Conservation (phyloP, 768 basidiomycete genomes). For the Mycena albidolilacea region DNA sequence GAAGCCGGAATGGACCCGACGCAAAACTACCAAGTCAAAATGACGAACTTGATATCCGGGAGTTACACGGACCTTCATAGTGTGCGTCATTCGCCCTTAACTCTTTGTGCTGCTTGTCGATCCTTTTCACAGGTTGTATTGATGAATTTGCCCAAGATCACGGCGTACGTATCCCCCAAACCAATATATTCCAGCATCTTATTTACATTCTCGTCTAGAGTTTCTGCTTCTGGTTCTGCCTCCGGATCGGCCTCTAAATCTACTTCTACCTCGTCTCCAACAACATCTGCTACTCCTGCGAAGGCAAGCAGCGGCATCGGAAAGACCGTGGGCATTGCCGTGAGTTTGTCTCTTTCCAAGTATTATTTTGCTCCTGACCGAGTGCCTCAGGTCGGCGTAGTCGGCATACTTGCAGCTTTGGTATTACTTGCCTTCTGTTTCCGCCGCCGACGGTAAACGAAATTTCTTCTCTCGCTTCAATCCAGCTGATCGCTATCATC, state of each 20-base stretch:
- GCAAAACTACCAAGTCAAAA: conserved; percentile 36
- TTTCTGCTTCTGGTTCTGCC: conserved; percentile 4
- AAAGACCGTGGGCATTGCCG: conserved; percentile 36
- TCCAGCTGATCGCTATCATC: not conserved
- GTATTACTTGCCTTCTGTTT: conserved; percentile 20
- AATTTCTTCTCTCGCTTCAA: not conserved
- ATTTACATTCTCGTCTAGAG: conserved; percentile 7
- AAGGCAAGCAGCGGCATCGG: conserved; percentile 2
- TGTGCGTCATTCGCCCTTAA: conserved; percentile 5
- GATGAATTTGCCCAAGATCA: conserved; percentile 33
- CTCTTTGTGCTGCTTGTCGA: too few species aligned
- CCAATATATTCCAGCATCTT: not conserved
- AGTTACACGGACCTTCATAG: conserved; percentile 34
- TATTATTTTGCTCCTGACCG: not conserved
- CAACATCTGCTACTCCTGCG: conserved; percentile 1
- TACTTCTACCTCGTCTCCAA: not conserved
- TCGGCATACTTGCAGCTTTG: conserved; percentile 21
- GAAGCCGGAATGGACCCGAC: conserved; percentile 40
- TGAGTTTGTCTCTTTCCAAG: not conserved
- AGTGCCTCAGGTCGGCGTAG: conserved; percentile 23
- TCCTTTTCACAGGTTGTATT: conserved; percentile 20
- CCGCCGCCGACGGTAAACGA: conserved; percentile 23
- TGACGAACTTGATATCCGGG: conserved; percentile 31
- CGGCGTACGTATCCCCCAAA: conserved; percentile 5
- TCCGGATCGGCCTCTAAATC: not conserved